Base-by-base conservation (phyloP, 306 rosid species). In the Castanea mollissima region DNA sequence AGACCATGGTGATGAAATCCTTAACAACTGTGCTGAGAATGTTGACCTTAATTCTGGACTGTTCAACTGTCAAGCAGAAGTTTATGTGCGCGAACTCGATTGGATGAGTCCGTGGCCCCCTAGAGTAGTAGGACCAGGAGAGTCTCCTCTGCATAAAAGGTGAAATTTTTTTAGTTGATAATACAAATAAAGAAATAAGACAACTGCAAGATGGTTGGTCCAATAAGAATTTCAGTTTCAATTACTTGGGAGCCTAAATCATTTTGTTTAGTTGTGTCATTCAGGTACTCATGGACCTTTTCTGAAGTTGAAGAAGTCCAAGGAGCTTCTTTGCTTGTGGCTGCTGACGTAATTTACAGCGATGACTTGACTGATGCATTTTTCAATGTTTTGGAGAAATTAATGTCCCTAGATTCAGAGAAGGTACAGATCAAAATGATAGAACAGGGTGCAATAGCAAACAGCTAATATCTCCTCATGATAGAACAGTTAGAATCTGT, bases 81-180 rank as follows among this genome's bases (percentile, higher is more conserved):
- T 91, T 67, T 76, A 55, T 85, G 92, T 91, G 25, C 90, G 89
- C 21, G 97, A 92, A 67, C 96, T 95, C 76, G 93, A 95, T 84
- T 95, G 99, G 99, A 90, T 86, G 78, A 75, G 82, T 77, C 76
- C 81, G 38, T 95, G 97, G 95, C 99, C 98, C 80, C 97, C 99
- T 72, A 76, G 72, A 83, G 77, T 75, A 83, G 78, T 75, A 76
- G 73, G 67, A 80, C 31, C 18, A 44, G 87, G 79, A 81, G 90
- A 88, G 81, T 73, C 84, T 70, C 70, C 84, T 55, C 74, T 23
- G 38, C 54, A 69, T 55, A 81, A 81, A 69, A 89, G 92, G 98
- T 94, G 79, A 79, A 13, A 21, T 44, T 67, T 16, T 77, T 81
- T 80, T 38, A 49, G 69, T 71, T 74, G 29, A 7, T 29, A 62